phyloP scores from a whole-genome alignment of 768 basidiomycete genomes.

The Gloeostereum incarnatum region DNA sequence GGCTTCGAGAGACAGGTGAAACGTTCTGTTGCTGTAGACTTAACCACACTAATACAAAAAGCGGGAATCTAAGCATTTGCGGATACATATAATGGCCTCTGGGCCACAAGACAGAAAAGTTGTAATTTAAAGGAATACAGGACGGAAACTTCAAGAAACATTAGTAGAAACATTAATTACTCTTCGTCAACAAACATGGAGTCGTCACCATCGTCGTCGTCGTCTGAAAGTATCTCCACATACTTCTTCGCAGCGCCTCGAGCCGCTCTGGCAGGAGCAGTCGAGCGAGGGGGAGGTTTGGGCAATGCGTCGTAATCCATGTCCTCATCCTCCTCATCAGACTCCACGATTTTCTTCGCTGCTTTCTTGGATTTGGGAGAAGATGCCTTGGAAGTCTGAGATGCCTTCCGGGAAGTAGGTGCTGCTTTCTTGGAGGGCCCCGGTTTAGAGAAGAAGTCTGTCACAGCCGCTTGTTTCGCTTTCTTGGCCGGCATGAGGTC shows the following conservation, averaged over 20 bases:
- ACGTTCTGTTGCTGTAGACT: too few species aligned
- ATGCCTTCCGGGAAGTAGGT: conserved; percentile 35
- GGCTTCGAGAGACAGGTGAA: too few species aligned
- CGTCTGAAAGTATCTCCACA: conserved; percentile 47
- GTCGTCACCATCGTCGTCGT: conserved; percentile 35
- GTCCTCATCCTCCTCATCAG: conserved; percentile 37
- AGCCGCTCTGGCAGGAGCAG: conserved; percentile 38
- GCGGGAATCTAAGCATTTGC: too few species aligned
- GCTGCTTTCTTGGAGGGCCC: conserved; percentile 29
- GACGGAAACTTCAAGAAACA: too few species aligned
- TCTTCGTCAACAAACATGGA: conserved; percentile 40
- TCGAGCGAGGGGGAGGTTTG: conserved; percentile 27
- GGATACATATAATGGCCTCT: too few species aligned
- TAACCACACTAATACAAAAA: too few species aligned
- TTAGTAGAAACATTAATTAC: conserved; percentile 6
- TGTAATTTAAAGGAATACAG: too few species aligned
- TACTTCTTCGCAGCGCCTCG: conserved; percentile 48
- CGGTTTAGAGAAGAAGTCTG: conserved; percentile 53
- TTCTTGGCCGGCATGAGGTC: conserved; percentile 34
- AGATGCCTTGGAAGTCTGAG: conserved; percentile 52
- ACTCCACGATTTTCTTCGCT: conserved; percentile 26
- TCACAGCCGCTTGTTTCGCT: conserved; percentile 42
- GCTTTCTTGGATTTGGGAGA: conserved; percentile 45
- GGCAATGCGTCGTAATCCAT: conserved; percentile 33
- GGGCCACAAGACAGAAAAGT: too few species aligned